Evolutionary conservation across 192 early-diverging fungal species (phyloP), one percentile per base, ranked within the genome.

Genomic region (Coemansia interrupta): DNA sequence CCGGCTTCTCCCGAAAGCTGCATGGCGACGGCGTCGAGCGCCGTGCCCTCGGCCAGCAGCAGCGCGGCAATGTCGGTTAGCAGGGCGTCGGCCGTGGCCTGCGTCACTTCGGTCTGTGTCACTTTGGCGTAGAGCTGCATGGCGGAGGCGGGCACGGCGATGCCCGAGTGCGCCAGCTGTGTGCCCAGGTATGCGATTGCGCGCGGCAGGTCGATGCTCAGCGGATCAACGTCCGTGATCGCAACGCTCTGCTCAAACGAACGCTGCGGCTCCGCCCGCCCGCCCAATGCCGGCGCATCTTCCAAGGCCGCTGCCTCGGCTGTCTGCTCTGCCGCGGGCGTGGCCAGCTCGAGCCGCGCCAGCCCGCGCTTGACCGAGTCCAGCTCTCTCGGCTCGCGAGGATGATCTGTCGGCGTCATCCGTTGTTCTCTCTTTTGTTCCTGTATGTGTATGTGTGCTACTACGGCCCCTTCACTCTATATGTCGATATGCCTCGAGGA

Each of bases 201-300:
- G n/a, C 23, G 43, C 20, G 74, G 74, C 36, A 78, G 61, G n/a
- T 78, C 74, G 14, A 71, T 51, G 61, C 64, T 71, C 38, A 78
- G 54, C 29, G 74, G 74, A 64, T 78, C 74, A 28, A 71, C 47
- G 29, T 67, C 74, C 5, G 15, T 39, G 45, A 78, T 64, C 18
- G 44, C 53, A 28, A 68, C 56, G 42, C 43, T 43, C 17, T 54
- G 54, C 10, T 52, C 57, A 42, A 66, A 5, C 42, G 43, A 32
- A 41, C 46, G 17, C 20, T 22, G 29, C n/a, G n/a, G n/a, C 41
- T n/a, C 39, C 40, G 17, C 41, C 64, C 13, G 5, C 32, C 29
- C 48, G 57, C 29, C 24, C 42, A 10, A 4, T 2, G 45, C 14
- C 10, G 4, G 45, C 9, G 18, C 18, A 5, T 50, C 20, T 23